Base-by-base conservation (phyloP, 1,139 yeast genomes). In the Suhomyces guaymorum region DNA sequence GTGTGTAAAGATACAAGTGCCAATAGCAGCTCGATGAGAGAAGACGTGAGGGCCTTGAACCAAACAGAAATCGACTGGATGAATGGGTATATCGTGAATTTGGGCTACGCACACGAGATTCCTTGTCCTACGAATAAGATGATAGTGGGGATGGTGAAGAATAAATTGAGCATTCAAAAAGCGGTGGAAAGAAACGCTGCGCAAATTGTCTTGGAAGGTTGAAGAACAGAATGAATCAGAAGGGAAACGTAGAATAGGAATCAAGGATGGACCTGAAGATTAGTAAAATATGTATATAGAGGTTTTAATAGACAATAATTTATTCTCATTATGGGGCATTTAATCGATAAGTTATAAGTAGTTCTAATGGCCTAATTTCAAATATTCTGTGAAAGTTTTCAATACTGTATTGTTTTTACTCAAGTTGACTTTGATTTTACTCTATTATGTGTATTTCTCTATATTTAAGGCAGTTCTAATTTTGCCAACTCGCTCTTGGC, bases 1-100 rank as follows among this genome's bases (percentile, higher is more conserved):
- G 73, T 75, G 8, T 64, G 78, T 25, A 59, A 70, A 39, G 32
- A 51, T 23, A 72, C 82, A 15, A 70, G 75, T 0, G 57, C 68
- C 30, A 92, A 89, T 59, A 78, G 83, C 34, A 80, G 94, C 7
- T 86, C 96, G 2, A 92, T 90, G 97, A 73, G 95, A 49, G 88
- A 85, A 46, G 97, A 90, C 50, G 71, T 84, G 2, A 57, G 76
- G 29, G 66, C 72, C 43, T 64, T 78, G 35, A 70, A 80, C 44
- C 69, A 66, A 16, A 83, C 95, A 0, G 98, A 90, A 54, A 75
- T 90, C 19, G 83, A 82, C 41, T 83, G 75, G 56, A 80, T 90
- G 41, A 90, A 88, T 52, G 96, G 95, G 3, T 81, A 76, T 51
- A 67, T 89, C 11, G 75, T 70, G 5, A 54, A 49, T 10, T 59